Evolutionary conservation across 106 monocot species (phyloP), one percentile per base, ranked within the genome.

Genomic region (Dioscorea dumetorum): DNA sequence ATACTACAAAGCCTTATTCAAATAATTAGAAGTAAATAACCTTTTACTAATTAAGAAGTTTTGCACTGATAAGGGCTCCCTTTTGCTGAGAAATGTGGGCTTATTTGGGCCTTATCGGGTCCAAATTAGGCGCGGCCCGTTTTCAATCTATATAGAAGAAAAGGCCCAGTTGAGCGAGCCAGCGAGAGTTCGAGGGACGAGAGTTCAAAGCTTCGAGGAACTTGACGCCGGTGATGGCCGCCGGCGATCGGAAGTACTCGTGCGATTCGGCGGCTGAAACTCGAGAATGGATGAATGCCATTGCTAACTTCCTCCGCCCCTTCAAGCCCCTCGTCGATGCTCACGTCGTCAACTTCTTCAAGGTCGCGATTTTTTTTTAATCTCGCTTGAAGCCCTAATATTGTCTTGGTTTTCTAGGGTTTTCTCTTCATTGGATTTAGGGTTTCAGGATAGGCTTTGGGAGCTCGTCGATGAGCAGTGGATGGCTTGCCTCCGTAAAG

Each of bases 321-420:
- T 83, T 73, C 80, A 81, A 62, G 57, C 76, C 75, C 24, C 70
- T 94, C 34, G 61, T 87, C 61, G 94, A 94, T 20, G 77, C 94
- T 54, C 94, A 94, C 76, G 94, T 94, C 74, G 85, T 87, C 78
- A 94, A 94, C 76, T 90, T 94, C 87, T 94, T 94, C 82, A 94
- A 90, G 83, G 92, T 88, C 41, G 41, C 6, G 41, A 0, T 41
- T 41, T 10, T 41, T 41, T 60, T n/a, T n/a, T n/a, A n/a, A n/a
- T n/a, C 24, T 24, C 28, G 3, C 28, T 28, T 28, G 28, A 28
- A 28, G 28, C 28, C 17, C 56, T 15, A 14, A 49, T 14, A 58
- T 13, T 21, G 7, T 48, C 12, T 24, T 10, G 41, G 60, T 21
- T 24, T 12, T 21, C 24, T 21, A 4, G 24, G 24, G 5, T 58